These are phyloP conservation scores for Raffaelea deltoideospora DNA, from an alignment of 2,329 filamentous ascomycete species.

Conservation along the genomic window DNA sequence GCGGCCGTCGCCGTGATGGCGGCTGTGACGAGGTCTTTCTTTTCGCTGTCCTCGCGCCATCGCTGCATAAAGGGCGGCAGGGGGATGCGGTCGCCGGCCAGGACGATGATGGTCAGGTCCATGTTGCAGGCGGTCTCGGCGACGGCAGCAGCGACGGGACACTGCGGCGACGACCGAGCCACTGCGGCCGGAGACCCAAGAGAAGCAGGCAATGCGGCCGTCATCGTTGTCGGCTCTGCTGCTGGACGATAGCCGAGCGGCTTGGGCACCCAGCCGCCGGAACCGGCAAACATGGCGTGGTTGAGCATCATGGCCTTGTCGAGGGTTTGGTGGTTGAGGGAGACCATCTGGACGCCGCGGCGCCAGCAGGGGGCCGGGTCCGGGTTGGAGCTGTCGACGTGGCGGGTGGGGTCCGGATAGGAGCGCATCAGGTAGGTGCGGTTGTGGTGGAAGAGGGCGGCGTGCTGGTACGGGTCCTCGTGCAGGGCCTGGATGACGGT, in stretches of 20 bases:
- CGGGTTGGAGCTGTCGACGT: conserved; percentile 78
- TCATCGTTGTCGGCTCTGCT: neutral
- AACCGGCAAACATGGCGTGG: conserved; percentile 88
- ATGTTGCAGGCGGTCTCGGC: conserved; percentile 38
- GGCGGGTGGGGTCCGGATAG: conserved; percentile 63
- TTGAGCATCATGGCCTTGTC: conserved; percentile 95
- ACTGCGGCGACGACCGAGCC: no score
- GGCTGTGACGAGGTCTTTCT: no score
- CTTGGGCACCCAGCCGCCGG: conserved; percentile 74
- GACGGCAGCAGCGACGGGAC: conserved; percentile 28
- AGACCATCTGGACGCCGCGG: conserved; percentile 91
- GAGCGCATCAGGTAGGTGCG: conserved; percentile 77
- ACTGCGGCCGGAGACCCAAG: neutral
- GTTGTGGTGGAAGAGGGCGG: conserved; percentile 76
- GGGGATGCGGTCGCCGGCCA: conserved; percentile 62
- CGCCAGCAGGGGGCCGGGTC: conserved; percentile 88
- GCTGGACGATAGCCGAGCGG: conserved; percentile 52
- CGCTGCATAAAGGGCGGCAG: conserved; percentile 28
- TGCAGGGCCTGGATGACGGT: conserved; percentile 48
- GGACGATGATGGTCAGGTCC: conserved; percentile 53
- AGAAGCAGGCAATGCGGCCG: neutral
- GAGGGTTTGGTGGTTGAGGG: conserved; percentile 92
- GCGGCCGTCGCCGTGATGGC: no score
- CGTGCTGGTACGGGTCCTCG: conserved; percentile 50
- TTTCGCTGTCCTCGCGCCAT: no score